phyloP scores from a whole-genome alignment of 306 rosid species.

The Cicer chorassanicum region DNA sequence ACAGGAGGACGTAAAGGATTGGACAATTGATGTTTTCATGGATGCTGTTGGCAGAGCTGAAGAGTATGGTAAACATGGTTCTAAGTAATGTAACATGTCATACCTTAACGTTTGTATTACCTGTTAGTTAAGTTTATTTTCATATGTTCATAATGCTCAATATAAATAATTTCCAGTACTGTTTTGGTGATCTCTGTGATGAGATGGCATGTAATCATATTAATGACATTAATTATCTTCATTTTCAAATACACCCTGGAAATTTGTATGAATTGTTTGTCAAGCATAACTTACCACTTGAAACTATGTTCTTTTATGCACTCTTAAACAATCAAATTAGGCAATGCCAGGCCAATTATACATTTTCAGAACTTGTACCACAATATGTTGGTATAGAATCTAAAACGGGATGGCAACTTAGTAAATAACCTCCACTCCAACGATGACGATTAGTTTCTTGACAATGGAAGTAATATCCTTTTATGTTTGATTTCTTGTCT shows the following conservation, averaged over 20 bases:
- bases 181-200: slow-evolving; percentile 18
- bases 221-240: slow-evolving; percentile 12
- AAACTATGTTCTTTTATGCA: background rate
- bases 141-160: background rate
- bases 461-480: background rate
- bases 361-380: slow-evolving; percentile 25
- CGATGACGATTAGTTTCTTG: slow-evolving; percentile 5
- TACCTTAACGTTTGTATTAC: slow-evolving; percentile 16
- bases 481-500: slow-evolving; percentile 14
- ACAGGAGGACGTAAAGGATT: slow-evolving; percentile 80
- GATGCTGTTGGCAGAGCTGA: slow-evolving; percentile 68
- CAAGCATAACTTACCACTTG: slow-evolving; percentile 5
- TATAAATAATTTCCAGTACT: slow-evolving; percentile 14
- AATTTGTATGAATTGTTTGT: slow-evolving; percentile 31
- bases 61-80: slow-evolving; percentile 58
- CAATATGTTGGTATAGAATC: background rate
- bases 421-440: slow-evolving; percentile 1
- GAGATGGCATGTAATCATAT: slow-evolving; percentile 5
- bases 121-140: background rate
- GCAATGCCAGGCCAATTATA: background rate
- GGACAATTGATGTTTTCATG: slow-evolving; percentile 79
- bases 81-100: slow-evolving; percentile 43
- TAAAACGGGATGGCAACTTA: slow-evolving; percentile 12
- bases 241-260: background rate
- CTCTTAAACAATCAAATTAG: background rate